A percentile compares a stretch with the other conserved stretches of the same genome.
phyloP scores from a whole-genome alignment of 1,284 basidiomycete genomes.

The Malassezia equina region DNA sequence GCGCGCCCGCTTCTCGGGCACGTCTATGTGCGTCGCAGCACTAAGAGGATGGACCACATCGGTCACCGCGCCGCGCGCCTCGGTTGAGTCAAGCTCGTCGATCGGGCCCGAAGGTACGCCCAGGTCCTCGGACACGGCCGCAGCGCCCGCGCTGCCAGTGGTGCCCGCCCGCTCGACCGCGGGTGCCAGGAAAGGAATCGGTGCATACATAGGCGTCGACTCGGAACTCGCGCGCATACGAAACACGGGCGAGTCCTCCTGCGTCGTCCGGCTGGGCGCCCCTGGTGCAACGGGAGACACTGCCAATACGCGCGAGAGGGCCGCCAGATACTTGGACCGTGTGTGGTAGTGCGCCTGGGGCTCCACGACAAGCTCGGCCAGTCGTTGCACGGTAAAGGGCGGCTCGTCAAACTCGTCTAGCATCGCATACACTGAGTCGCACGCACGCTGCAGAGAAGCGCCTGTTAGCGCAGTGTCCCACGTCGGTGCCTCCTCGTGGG shows the following conservation, averaged over 20 bases:
- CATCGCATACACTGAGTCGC: conserved; percentile 4
- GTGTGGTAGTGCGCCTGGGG: conserved; percentile 15
- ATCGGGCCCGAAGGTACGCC: conserved; percentile 16
- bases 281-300: conserved; percentile 10
- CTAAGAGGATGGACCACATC: conserved; percentile 7
- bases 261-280: neutral
- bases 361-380: conserved; percentile 19
- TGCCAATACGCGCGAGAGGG: conserved; percentile 15
- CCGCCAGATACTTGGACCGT: conserved; percentile 19
- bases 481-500: neutral
- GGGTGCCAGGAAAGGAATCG: conserved; percentile 9
- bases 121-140: neutral
- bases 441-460: neutral
- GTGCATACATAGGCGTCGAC: neutral
- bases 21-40: conserved; percentile 5
- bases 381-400: conserved; percentile 21
- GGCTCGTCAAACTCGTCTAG: conserved; percentile 20
- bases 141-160: neutral
- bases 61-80: conserved; percentile 6
- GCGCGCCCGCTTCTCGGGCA: neutral
- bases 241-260: neutral
- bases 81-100: conserved; percentile 18
- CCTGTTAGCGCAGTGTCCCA: conserved; percentile 9
- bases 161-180: neutral
- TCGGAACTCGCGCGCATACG: neutral